These are phyloP conservation scores for Daldinia sp. DNA, from an alignment of 2,329 filamentous ascomycete species.

Conservation along the genomic window DNA sequence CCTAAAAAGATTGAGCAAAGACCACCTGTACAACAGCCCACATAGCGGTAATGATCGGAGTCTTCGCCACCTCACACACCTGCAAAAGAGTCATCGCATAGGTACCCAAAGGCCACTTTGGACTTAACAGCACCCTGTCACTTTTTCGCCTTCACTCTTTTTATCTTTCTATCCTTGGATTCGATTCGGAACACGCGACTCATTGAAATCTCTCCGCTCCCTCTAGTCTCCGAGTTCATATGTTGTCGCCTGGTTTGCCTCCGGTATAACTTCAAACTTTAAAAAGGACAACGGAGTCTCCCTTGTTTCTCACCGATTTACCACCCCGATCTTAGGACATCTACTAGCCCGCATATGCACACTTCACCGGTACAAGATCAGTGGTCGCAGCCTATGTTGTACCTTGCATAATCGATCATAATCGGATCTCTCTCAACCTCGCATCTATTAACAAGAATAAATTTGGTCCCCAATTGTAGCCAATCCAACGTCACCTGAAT, in stretches of 20 bases:
- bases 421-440: not conserved
- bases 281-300: conserved; percentile 37
- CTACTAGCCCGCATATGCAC: conserved; percentile 33
- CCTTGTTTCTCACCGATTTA: conserved; percentile 31
- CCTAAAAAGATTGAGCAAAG: conserved; percentile 33
- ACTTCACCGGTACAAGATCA: conserved; percentile 36
- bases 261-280: conserved; percentile 33
- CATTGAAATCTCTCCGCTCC: conserved; percentile 26
- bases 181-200: conserved; percentile 31
- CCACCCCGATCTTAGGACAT: conserved; percentile 28
- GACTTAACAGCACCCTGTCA: conserved; percentile 37
- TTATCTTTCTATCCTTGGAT: conserved; percentile 17
- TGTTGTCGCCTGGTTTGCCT: conserved; percentile 35
- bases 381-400: conserved; percentile 43
- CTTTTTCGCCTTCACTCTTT: conserved; percentile 36
- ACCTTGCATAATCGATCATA: conserved; percentile 48
- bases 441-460: not conserved
- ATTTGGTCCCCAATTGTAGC: conserved; percentile 4
- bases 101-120: conserved; percentile 41
- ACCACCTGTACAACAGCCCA: conserved; percentile 41
- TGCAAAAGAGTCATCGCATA: conserved; percentile 48
- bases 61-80: conserved; percentile 48
- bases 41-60: conserved; percentile 43
- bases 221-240: conserved; percentile 18
- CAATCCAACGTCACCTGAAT: conserved; percentile 24